Conservation (phyloP, 2,329 filamentous ascomycete species). For the Paecilomyces formosus region DNA sequence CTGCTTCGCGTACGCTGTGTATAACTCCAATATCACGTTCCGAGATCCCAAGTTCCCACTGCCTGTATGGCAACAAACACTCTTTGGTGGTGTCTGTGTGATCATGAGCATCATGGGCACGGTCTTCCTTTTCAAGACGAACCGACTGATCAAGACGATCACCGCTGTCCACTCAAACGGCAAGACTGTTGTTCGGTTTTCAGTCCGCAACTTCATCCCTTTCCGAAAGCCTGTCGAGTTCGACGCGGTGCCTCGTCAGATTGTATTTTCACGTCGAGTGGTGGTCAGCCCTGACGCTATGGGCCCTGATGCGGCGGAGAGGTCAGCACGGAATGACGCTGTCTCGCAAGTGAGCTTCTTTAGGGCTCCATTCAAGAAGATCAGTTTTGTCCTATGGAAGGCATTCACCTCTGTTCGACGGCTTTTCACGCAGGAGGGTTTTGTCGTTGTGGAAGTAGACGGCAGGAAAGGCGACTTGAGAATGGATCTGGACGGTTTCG, state of each 20-base stretch:
- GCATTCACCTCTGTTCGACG: constrained; percentile 28
- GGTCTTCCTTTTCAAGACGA: constrained; percentile 52
- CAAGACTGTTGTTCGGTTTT: constrained; percentile 25
- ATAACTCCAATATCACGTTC: constrained; percentile 46
- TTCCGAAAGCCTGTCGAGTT: constrained; percentile 29
- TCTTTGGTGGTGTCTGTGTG: constrained; percentile 53
- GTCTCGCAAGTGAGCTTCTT: constrained; percentile 20
- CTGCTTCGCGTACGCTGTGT: constrained; percentile 45
- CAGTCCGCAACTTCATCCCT: constrained; percentile 28
- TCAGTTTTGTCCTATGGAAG: constrained; percentile 22
- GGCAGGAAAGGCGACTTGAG: constrained; percentile 27
- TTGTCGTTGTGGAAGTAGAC: constrained; percentile 30
- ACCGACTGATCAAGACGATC: constrained; percentile 52
- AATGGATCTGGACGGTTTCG: constrained; percentile 29
- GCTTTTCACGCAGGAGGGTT: constrained; percentile 33
- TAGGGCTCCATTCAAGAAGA: constrained; percentile 22
- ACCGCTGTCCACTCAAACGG: constrained; percentile 39
- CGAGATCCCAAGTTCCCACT: constrained; percentile 46
- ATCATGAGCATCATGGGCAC: constrained; percentile 54
- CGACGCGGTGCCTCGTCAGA: constrained; percentile 23
- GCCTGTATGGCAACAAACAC: constrained; percentile 49
- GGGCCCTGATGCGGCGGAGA: not conserved
- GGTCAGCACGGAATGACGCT: constrained; percentile 11
- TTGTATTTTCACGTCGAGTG: constrained; percentile 26
- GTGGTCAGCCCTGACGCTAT: constrained; percentile 14